Evolutionary conservation across 1,139 yeast genomes (phyloP).

Genomic region (Suhomyces yuchorum): DNA sequence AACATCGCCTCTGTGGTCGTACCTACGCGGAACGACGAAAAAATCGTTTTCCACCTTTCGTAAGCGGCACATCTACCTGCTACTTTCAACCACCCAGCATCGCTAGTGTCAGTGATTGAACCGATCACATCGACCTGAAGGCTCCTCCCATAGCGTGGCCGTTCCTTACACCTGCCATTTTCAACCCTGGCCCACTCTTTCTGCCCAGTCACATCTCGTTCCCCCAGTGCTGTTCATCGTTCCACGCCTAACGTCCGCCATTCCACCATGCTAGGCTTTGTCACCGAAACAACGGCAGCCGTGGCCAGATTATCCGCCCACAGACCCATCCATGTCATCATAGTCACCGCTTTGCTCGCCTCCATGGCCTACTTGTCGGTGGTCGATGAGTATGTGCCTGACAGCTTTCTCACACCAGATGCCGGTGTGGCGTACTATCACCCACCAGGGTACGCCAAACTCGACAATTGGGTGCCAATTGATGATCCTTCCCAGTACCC

Average conservation of each 20-base stretch:
- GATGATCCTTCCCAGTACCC: conserved; percentile 30
- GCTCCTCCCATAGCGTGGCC: neutral
- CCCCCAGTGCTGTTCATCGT: neutral
- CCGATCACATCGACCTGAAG: neutral
- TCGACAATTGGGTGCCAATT: conserved; percentile 46
- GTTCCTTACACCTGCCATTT: neutral
- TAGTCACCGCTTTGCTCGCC: conserved; percentile 71
- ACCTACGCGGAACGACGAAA: conserved; percentile 5
- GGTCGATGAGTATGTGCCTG: conserved; percentile 74
- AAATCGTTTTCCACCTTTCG: neutral
- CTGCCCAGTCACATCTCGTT: neutral
- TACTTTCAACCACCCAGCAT: neutral
- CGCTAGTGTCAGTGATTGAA: neutral
- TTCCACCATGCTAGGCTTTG: conserved; percentile 29
- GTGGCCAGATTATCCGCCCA: conserved; percentile 72
- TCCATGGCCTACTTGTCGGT: conserved; percentile 81
- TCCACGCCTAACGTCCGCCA: conserved; percentile 1
- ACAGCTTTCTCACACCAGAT: conserved; percentile 23
- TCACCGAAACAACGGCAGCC: conserved; percentile 39
- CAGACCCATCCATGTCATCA: conserved; percentile 87
- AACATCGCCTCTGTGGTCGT: neutral
- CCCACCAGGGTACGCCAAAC: conserved; percentile 40
- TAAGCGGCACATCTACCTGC: conserved; percentile 1
- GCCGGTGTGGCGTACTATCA: conserved; percentile 44
- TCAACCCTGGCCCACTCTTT: neutral